Percentiles rank a stretch among this genome's conserved stretches.
Evolutionary conservation across 192 early-diverging fungal genomes (phyloP).

Genomic region (Backusella westeae): DNA sequence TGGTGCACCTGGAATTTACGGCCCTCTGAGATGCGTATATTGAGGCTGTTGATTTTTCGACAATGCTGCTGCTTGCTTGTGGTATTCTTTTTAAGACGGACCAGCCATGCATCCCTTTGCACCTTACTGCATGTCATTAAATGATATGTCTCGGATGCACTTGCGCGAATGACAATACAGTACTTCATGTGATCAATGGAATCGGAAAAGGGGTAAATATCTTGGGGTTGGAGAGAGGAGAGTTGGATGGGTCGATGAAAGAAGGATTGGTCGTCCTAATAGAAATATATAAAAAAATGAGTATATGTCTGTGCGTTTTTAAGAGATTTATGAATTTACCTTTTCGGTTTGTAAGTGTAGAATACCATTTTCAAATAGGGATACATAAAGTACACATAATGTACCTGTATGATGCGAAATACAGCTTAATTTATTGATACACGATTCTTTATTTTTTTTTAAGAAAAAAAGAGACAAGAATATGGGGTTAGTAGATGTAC

Average conservation of each 20-base stretch:
- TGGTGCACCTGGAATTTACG: constrained; percentile 6
- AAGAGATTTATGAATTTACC: neutral
- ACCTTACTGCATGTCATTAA: constrained; percentile 10
- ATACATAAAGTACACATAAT: constrained; percentile 7
- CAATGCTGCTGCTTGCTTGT: neutral
- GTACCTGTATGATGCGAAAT: constrained; percentile 9
- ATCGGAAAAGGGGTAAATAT: constrained; percentile 12
- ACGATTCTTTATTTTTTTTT: constrained; percentile 11
- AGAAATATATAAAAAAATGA: neutral
- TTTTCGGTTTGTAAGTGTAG: constrained; percentile 11
- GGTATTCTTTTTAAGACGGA: neutral
- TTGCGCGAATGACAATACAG: constrained; percentile 10
- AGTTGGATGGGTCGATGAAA: constrained; percentile 15
- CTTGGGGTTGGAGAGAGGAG: neutral
- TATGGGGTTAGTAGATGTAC: neutral
- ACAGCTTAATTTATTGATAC: constrained; percentile 8
- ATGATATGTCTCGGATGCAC: constrained; percentile 4
- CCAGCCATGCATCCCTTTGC: constrained; percentile 11
- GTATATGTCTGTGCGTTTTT: neutral
- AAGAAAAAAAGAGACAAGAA: neutral
- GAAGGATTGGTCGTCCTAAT: neutral
- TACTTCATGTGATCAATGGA: constrained; percentile 10
- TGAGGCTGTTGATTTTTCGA: neutral
- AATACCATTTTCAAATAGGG: constrained; percentile 4
- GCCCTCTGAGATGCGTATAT: constrained; percentile 15